A percentile compares a stretch with the other conserved stretches of the same genome.
Evolutionary conservation across 2,329 filamentous ascomycete genomes (phyloP).

Genomic region (Lasiodiplodia citricola): DNA sequence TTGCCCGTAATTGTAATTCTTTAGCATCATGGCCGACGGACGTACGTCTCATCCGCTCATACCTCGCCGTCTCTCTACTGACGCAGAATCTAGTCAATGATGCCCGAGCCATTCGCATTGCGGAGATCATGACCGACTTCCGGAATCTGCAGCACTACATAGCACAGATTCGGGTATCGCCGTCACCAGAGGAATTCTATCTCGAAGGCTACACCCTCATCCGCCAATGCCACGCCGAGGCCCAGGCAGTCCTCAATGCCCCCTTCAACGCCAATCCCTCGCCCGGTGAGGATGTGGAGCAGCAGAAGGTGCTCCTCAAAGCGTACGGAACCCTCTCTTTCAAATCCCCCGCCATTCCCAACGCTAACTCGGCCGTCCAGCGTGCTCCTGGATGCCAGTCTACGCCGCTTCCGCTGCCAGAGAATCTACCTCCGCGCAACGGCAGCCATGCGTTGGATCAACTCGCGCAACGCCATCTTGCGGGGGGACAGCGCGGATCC

Average conservation of each 20-base stretch:
- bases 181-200: constrained; percentile 61
- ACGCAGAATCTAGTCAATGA: constrained; percentile 59
- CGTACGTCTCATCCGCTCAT: constrained; percentile 49
- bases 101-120: constrained; percentile 65
- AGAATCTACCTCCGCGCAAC: constrained; percentile 64
- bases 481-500: constrained; percentile 54
- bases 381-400: constrained; percentile 64
- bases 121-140: constrained; percentile 69
- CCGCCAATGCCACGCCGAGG: constrained; percentile 60
- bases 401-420: constrained; percentile 66
- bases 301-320: constrained; percentile 61
- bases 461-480: constrained; percentile 57
- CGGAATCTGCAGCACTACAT: constrained; percentile 66
- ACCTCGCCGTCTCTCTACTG: background rate
- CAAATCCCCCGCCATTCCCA: background rate
- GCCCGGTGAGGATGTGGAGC: constrained; percentile 55
- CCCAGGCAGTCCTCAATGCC: constrained; percentile 59
- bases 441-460: constrained; percentile 64
- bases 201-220: constrained; percentile 65
- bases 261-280: constrained; percentile 56
- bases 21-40: constrained; percentile 59
- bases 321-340: constrained; percentile 48
- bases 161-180: constrained; percentile 57
- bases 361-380: constrained; percentile 41
- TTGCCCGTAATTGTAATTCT: constrained; percentile 17